These are phyloP conservation scores for Escallonia herrerae DNA, from an alignment of 129 eudicot genomes.

Conservation along the genomic window DNA sequence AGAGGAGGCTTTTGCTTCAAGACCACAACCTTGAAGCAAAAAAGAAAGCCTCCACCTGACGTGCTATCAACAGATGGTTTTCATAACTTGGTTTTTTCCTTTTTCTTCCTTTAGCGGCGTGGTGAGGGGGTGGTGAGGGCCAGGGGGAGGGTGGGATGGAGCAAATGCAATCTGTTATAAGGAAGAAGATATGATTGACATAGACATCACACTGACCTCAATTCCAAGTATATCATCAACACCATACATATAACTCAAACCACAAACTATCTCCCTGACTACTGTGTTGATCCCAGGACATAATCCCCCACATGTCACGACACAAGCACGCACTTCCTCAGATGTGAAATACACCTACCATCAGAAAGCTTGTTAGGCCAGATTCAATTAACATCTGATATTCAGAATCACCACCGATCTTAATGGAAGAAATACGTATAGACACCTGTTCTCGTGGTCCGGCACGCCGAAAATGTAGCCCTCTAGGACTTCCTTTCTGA, in stretches of 20 bases:
- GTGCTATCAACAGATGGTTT: background rate
- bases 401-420: background rate
- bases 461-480: slow-evolving; percentile 85
- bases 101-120: too few species aligned
- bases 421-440: background rate
- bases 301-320: slow-evolving; percentile 96
- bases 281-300: slow-evolving; percentile 98
- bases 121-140: too few species aligned
- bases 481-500: slow-evolving; percentile 74
- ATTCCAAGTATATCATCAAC: slow-evolving; percentile 82
- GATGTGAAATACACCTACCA: slow-evolving; percentile 78
- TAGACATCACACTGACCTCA: slow-evolving; percentile 39
- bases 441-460: slow-evolving; percentile 88
- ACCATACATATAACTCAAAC: slow-evolving; percentile 83
- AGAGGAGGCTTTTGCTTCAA: too few species aligned
- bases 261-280: slow-evolving; percentile 87
- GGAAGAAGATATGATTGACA: background rate
- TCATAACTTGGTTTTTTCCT: too few species aligned
- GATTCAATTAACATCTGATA: background rate
- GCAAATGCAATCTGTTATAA: background rate
- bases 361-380: slow-evolving; percentile 13
- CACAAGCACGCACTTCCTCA: slow-evolving; percentile 92
- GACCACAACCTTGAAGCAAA: slow-evolving; percentile 8
- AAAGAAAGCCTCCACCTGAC: background rate
- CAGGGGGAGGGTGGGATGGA: background rate